These are phyloP conservation scores for Serendipita sp. DNA, from an alignment of 1,284 basidiomycete genomes.

Conservation along the genomic window DNA sequence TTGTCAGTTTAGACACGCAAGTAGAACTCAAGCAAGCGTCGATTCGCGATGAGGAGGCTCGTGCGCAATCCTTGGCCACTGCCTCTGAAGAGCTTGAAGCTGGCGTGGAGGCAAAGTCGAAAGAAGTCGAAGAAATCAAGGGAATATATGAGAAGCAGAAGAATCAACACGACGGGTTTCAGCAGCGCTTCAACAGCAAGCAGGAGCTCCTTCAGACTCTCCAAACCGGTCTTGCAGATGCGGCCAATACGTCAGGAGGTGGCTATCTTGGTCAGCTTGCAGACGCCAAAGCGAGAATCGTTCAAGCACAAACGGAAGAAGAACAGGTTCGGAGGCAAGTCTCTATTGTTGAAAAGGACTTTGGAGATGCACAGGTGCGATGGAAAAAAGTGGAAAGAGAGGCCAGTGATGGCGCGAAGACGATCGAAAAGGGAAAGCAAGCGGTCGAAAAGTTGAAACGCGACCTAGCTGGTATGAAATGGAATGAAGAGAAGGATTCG, in stretches of 20 bases:
- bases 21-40: constrained; percentile 69
- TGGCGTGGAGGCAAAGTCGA: constrained; percentile 41
- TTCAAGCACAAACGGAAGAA: constrained; percentile 71
- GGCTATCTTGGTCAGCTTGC: constrained; percentile 96
- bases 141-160: constrained; percentile 56
- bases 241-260: constrained; percentile 46
- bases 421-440: constrained; percentile 44
- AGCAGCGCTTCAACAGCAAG: constrained; percentile 52
- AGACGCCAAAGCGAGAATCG: constrained; percentile 64
- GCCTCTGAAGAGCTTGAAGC: constrained; percentile 48
- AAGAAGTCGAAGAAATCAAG: constrained; percentile 47
- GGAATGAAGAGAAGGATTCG: constrained; percentile 67
- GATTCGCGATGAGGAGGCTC: constrained; percentile 68
- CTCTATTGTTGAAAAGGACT: constrained; percentile 65
- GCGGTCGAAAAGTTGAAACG: constrained; percentile 46
- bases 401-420: constrained; percentile 58
- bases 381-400: constrained; percentile 83
- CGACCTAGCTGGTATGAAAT: constrained; percentile 52
- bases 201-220: constrained; percentile 95
- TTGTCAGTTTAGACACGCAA: constrained; percentile 82
- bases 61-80: constrained; percentile 38
- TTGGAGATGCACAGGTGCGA: constrained; percentile 61
- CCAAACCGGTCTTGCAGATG: constrained; percentile 73
- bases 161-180: constrained; percentile 50
- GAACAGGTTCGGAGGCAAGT: constrained; percentile 75